phyloP scores from a whole-genome alignment of 1,284 basidiomycete species.

The Ustilago cynodontis region DNA sequence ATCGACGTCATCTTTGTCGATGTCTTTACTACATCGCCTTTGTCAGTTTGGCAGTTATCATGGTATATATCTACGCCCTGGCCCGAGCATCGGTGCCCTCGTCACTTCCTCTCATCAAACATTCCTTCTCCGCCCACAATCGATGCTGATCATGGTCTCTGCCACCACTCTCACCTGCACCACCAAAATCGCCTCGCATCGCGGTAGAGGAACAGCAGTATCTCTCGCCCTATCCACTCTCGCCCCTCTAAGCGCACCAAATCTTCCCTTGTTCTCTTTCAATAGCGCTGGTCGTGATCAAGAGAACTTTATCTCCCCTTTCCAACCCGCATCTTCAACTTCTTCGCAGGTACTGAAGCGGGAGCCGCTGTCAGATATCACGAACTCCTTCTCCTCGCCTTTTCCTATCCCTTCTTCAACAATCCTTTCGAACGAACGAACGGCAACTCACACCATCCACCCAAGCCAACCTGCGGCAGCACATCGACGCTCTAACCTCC shows the following conservation, averaged over 20 bases:
- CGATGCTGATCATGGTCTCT: background rate
- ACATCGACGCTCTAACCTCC: background rate
- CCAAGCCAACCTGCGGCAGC: background rate
- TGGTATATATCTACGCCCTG: background rate
- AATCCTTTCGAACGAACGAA: background rate
- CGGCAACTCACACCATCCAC: background rate
- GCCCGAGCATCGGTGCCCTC: too few relatives aligned
- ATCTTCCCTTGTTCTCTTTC: background rate
- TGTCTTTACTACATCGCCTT: background rate
- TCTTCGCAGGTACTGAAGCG: background rate
- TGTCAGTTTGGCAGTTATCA: background rate
- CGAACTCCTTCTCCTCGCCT: background rate
- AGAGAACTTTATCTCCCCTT: background rate
- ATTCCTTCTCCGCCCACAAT: background rate
- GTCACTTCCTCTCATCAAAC: background rate
- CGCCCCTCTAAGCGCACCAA: background rate
- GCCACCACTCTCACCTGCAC: background rate
- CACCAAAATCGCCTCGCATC: background rate
- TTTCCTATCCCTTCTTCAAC: background rate
- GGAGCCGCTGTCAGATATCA: slow-evolving; percentile 8
- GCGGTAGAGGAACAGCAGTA: background rate
- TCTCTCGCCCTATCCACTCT: background rate
- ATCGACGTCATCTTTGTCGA: background rate
- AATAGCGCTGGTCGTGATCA: background rate
- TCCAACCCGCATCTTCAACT: background rate